These are phyloP conservation scores for Hibiscus tridactylites DNA, from an alignment of 345 rosid species.

Conservation along the genomic window DNA sequence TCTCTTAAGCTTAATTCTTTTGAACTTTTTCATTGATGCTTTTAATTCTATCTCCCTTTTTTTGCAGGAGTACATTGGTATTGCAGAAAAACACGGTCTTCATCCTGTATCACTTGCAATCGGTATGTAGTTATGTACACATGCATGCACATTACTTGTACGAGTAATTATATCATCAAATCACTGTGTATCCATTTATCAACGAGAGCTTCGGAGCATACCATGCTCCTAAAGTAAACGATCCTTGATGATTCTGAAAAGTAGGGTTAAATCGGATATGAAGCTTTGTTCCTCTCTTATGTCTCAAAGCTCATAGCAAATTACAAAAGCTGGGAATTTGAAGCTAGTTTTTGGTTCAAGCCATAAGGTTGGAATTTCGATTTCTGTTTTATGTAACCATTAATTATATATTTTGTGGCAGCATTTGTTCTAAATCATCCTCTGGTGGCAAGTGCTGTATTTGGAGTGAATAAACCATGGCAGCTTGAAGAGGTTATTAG, in stretches of 20 bases:
- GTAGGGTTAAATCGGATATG: background rate
- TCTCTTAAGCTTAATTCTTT: background rate
- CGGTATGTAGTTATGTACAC: conserved; percentile 21
- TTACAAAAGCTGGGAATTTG: background rate
- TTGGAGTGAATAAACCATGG: conserved; percentile 44
- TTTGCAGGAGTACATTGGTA: conserved; percentile 35
- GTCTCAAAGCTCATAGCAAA: background rate
- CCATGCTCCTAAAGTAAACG: background rate
- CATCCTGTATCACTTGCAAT: conserved; percentile 48
- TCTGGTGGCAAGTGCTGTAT: conserved; percentile 41
- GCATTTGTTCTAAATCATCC: conserved; percentile 46
- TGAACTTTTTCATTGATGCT: background rate
- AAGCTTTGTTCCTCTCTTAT: background rate
- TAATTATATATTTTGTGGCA: conserved; percentile 7
- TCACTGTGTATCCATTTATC: background rate
- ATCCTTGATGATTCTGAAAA: background rate
- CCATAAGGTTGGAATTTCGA: background rate
- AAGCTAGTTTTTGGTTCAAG: background rate
- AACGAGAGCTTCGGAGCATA: background rate
- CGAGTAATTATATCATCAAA: background rate
- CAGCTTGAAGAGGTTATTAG: conserved; percentile 38
- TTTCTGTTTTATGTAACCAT: background rate
- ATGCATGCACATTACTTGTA: background rate
- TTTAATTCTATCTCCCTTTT: background rate
- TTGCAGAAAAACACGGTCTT: conserved; percentile 35